A percentile compares a stretch with the other conserved stretches of the same genome.
Evolutionary conservation across 345 rosid species (phyloP).

Genomic region (Heritiera fomes): DNA sequence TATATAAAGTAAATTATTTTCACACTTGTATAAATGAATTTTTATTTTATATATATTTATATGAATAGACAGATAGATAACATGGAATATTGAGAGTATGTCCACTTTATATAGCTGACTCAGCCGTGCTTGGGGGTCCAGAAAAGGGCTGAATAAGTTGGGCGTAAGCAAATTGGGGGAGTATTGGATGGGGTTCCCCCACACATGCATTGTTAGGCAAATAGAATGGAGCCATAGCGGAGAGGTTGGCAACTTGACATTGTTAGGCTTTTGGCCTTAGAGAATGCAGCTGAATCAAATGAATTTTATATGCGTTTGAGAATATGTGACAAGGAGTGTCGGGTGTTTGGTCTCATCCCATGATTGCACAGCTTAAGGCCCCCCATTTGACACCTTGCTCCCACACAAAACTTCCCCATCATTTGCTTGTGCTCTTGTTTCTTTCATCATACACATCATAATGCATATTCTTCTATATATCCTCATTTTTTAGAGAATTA

Average conservation of each 20-base stretch:
- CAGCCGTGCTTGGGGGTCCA: background rate
- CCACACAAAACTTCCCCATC: background rate
- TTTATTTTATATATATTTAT: too few species aligned
- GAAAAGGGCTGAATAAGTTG: background rate
- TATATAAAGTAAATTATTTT: too few species aligned
- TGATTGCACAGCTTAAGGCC: background rate
- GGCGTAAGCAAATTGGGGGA: background rate
- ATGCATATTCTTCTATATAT: background rate
- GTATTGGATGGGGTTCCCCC: background rate
- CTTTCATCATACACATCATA: background rate
- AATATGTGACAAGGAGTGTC: background rate
- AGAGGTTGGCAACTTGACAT: background rate
- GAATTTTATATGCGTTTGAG: background rate
- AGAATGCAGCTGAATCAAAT: background rate
- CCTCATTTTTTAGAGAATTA: background rate
- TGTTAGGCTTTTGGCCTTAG: background rate
- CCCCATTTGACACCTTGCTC: constrained; percentile 2
- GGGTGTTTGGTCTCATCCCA: background rate
- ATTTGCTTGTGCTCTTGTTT: background rate
- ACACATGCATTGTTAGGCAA: constrained; percentile 4
- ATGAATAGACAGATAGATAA: background rate
- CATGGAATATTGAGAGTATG: background rate
- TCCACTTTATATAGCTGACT: background rate
- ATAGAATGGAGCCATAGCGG: background rate
- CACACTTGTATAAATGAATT: too few species aligned